Percentiles rank a stretch among this genome's conserved stretches.
Conservation (phyloP, 371 early-diverging fungal genomes). For the Mucor velutinosus region DNA sequence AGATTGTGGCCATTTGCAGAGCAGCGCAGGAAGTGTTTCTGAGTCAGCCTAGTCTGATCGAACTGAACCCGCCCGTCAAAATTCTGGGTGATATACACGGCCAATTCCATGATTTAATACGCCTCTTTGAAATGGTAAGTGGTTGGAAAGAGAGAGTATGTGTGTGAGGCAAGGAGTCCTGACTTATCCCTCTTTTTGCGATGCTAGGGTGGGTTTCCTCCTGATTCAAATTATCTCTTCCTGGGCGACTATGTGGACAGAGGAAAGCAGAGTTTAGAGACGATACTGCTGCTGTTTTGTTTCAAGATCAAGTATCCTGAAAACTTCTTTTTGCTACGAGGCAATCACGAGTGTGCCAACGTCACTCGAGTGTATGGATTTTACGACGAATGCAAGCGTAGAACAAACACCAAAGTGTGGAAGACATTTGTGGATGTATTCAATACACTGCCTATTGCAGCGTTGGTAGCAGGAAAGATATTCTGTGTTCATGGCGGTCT, state of each 20-base stretch:
- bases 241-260: conserved; percentile 99
- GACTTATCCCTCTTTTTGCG: conserved; percentile 39
- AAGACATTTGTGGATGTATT: conserved; percentile 97
- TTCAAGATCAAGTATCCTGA: conserved; percentile 98
- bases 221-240: conserved; percentile 88
- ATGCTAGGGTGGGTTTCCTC: conserved; percentile 83
- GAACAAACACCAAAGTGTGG: conserved; percentile 95
- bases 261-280: conserved; percentile 94
- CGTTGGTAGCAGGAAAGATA: conserved; percentile 95
- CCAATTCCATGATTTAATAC: conserved; percentile 90
- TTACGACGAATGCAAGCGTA: conserved; percentile 99
- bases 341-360: conserved; percentile 93
- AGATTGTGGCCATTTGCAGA: conserved; percentile 91
- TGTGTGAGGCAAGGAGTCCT: background rate
- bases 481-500: conserved; percentile 97
- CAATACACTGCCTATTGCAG: conserved; percentile 97
- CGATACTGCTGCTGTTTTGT: conserved; percentile 90
- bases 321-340: conserved; percentile 97
- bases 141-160: conserved; percentile 47
- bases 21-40: conserved; percentile 89
- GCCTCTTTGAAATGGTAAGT: conserved; percentile 93
- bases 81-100: conserved; percentile 98
- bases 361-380: conserved; percentile 89
- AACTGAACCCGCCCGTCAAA: conserved; percentile 93
- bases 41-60: conserved; percentile 92